Conservation (phyloP, 2,329 filamentous ascomycete species). For the Colletotrichum orbiculare region DNA sequence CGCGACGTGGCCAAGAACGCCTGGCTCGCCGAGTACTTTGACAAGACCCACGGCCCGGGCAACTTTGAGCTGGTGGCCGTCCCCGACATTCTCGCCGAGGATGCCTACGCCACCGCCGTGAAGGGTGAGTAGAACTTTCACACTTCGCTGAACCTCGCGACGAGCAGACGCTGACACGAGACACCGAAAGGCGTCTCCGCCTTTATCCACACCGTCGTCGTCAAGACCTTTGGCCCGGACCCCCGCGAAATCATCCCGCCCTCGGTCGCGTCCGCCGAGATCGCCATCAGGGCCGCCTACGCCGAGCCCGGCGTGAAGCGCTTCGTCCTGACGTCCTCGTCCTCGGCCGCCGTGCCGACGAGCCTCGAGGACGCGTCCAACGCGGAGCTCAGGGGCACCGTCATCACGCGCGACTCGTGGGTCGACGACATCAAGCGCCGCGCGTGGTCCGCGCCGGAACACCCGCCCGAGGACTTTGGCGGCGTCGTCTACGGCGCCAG, state of each 20-base stretch:
- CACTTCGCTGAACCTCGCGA: too few relatives aligned
- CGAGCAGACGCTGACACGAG: too few relatives aligned
- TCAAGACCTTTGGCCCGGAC: slow-evolving; percentile 47
- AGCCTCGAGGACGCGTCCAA: slow-evolving; percentile 15
- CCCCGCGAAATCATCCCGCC: slow-evolving; percentile 52
- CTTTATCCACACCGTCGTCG: slow-evolving; percentile 52
- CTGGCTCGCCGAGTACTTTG: slow-evolving; percentile 45
- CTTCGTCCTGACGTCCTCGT: slow-evolving; percentile 54
- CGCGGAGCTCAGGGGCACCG: slow-evolving; percentile 21
- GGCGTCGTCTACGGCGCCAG: slow-evolving; percentile 50
- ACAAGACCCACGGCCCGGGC: slow-evolving; percentile 46
- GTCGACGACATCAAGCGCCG: slow-evolving; percentile 46
- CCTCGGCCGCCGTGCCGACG: slow-evolving; percentile 38
- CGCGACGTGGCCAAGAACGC: slow-evolving; percentile 47
- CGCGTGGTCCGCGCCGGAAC: slow-evolving; percentile 49
- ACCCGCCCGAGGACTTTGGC: slow-evolving; percentile 44
- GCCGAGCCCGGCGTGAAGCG: slow-evolving; percentile 48
- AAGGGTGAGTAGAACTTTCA: slow-evolving; percentile 40
- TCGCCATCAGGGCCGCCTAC: slow-evolving; percentile 49
- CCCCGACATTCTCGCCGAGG: slow-evolving; percentile 45
- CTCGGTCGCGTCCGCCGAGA: slow-evolving; percentile 42
- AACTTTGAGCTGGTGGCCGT: slow-evolving; percentile 49
- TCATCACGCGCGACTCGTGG: slow-evolving; percentile 46
- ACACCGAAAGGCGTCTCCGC: slow-evolving; percentile 37
- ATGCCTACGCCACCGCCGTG: slow-evolving; percentile 43